Base-by-base conservation (phyloP, 495 filamentous ascomycete species). In the Margaritispora aquatica region DNA sequence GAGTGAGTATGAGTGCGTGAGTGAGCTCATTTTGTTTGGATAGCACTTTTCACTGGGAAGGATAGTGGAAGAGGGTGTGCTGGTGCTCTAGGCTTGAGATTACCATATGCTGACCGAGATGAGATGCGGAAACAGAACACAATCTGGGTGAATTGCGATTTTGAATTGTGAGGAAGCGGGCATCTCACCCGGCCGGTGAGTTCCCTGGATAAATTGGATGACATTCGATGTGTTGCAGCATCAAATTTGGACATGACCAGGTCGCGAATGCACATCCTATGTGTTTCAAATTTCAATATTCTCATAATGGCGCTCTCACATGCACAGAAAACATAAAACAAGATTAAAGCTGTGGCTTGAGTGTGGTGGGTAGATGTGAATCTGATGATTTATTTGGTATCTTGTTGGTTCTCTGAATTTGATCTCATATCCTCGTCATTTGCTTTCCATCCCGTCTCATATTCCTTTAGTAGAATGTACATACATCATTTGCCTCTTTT, bases 371-470 rank as follows among this genome's bases (percentile, higher is more conserved):
- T 34, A 56, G 53, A 61, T 51, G 52, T 51, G 52, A 61, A 61
- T 61, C 59, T 61, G 1, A 36, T 61, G 55, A 53, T 61, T 26
- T 61, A 61, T 61, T 61, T 51, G 38, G 38, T 44, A 44, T 44
- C 38, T 44, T 44, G 7, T 3, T 8, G 38, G 38, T 9, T 44
- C 7, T 34, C 15, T 34, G 29, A 34, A 7, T 15, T 44, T n/a
- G 29, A 34, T 34, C 29, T 44, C 38, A 36, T 26, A 49, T 51
- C 55, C 46, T 57, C 55, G 48, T 51, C 48, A 51, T 51, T 27
- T 34, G 7, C 29, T 7, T 34, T n/a, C n/a, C n/a, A n/a, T n/a
- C n/a, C n/a, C n/a, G n/a, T n/a, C n/a, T 13, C 29, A 34, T 34
- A 34, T 34, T n/a, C 29, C 29, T 5, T 34, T 5, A 34, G 13